Percentiles rank a stretch among this genome's conserved stretches.
Conservation (phyloP, 2,329 filamentous ascomycete genomes). For the Malbranchea cinnamomea region DNA sequence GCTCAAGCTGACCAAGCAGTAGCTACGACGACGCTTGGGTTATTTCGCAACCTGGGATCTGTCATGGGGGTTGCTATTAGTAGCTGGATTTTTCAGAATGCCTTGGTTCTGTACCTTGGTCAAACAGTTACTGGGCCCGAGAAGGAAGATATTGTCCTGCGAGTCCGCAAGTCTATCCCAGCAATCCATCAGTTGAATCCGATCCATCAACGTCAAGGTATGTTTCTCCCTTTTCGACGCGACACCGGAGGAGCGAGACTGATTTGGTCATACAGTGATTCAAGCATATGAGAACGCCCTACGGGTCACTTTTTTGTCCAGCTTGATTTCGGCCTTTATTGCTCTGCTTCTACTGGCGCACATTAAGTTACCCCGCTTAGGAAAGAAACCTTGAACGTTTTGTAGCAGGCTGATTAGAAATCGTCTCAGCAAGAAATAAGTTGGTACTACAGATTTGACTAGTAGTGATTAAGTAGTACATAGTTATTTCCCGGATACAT, state of each 20-base stretch:
- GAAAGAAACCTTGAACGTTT: background rate
- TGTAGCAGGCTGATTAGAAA: no score
- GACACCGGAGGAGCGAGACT: background rate
- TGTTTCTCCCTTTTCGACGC: slow-evolving; percentile 7
- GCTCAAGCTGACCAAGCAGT: slow-evolving; percentile 50
- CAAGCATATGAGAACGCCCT: slow-evolving; percentile 23
- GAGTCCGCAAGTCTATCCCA: slow-evolving; percentile 36
- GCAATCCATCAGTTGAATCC: slow-evolving; percentile 32
- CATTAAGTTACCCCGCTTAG: slow-evolving; percentile 17
- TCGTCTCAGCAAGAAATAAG: no score
- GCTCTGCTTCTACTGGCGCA: slow-evolving; percentile 20
- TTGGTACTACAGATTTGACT: no score
- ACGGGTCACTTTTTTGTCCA: slow-evolving; percentile 24
- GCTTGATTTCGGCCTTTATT: slow-evolving; percentile 20
- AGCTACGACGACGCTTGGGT: slow-evolving; percentile 52
- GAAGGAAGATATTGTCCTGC: slow-evolving; percentile 38
- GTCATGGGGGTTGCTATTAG: slow-evolving; percentile 60
- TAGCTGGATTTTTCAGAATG: slow-evolving; percentile 60
- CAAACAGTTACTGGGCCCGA: slow-evolving; percentile 42
- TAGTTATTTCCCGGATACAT: no score
- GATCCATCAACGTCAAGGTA: slow-evolving; percentile 34
- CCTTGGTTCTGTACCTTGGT: slow-evolving; percentile 45
- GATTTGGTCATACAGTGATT: slow-evolving; percentile 16
- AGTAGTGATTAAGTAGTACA: no score
- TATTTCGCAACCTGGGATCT: slow-evolving; percentile 57